Base-by-base conservation (phyloP, 257 asterid genomes). In the Fraxinus cuspidata region DNA sequence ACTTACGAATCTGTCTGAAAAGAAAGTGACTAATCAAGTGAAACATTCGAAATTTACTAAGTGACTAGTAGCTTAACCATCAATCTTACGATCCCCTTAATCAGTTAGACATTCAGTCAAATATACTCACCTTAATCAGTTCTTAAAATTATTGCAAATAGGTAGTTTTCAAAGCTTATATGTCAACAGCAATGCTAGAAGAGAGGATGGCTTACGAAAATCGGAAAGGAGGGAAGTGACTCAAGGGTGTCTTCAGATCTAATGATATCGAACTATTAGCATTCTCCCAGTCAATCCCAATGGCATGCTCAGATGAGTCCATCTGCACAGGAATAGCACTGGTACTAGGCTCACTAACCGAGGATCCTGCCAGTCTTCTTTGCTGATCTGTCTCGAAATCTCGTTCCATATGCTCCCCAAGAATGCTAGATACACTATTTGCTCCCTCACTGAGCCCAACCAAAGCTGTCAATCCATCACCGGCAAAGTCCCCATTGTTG, bases 161-260 rank as follows among this genome's bases (percentile, higher is more conserved):
- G 32, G 16, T 56, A 38, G 63, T 18, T 37, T 40, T 19, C 28
- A 40, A 73, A 68, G 76, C 64, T 74, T 64, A 72, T 75, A 73
- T 31, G 18, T 11, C 19, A 67, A 42, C 37, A 47, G 77, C 74
- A 69, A 64, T 23, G 75, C 71, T 68, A 84, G 78, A 60, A 78
- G 77, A 82, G 60, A 74, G 63, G 74, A 81, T 70, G 28, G 83
- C 99, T 92, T 87, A 95, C 99, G 90, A 94, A 79, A 95, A 95
- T 76, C 98, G 99, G 77, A 95, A 90, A 38, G 99, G 98, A 32
- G 99, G 97, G 79, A 93, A 95, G 78, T 93, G 98, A 80, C 87
- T 90, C 89, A 95, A 83, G 82, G 99, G 99, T 34, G 98, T 95
- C 84, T 89, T 95, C 83, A 90, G 81, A 86, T 95, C 99, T 94